These are phyloP conservation scores for Caloboletus inedulis DNA, from an alignment of 1,284 basidiomycete species.

Conservation along the genomic window DNA sequence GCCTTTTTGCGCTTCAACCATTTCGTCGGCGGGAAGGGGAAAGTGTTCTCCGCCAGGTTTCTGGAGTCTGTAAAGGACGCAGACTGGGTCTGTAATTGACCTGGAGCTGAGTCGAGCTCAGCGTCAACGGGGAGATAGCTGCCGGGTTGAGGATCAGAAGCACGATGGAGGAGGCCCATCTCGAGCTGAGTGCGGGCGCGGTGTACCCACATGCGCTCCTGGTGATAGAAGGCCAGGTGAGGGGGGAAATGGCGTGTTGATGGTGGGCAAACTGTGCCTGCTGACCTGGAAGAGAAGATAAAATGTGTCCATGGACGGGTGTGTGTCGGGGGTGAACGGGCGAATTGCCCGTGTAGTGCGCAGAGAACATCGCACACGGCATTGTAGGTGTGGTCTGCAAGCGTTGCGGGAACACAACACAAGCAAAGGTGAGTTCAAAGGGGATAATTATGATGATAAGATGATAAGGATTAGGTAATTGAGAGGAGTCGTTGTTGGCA, in stretches of 20 bases:
- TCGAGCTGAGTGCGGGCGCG: slow-evolving; percentile 48
- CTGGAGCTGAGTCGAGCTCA: slow-evolving; percentile 20
- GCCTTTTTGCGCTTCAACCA: slow-evolving; percentile 46
- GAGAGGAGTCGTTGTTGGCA: too few relatives aligned
- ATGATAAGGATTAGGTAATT: too few relatives aligned
- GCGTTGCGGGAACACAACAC: too few relatives aligned
- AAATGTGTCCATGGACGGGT: slow-evolving; percentile 12
- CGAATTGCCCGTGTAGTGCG: slow-evolving; percentile 25
- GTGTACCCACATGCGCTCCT: slow-evolving; percentile 67
- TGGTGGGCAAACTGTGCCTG: slow-evolving; percentile 26
- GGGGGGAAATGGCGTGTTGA: slow-evolving; percentile 26
- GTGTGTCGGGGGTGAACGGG: slow-evolving; percentile 21
- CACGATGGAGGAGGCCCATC: slow-evolving; percentile 33
- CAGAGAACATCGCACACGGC: slow-evolving; percentile 32
- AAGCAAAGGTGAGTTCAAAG: too few relatives aligned
- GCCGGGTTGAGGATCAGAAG: slow-evolving; percentile 23
- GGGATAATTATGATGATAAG: too few relatives aligned
- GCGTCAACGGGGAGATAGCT: slow-evolving; percentile 21
- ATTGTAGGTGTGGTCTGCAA: too few relatives aligned
- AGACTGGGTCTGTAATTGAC: slow-evolving; percentile 13
- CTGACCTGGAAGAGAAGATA: slow-evolving; percentile 20
- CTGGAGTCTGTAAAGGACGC: slow-evolving; percentile 18
- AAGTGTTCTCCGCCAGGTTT: slow-evolving; percentile 22
- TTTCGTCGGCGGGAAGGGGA: slow-evolving; percentile 35
- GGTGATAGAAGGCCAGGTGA: slow-evolving; percentile 58